Percentiles rank a stretch among this genome's conserved stretches.
Evolutionary conservation across 2,329 filamentous ascomycete genomes (phyloP).

Genomic region (Colletotrichum ledebouriae): DNA sequence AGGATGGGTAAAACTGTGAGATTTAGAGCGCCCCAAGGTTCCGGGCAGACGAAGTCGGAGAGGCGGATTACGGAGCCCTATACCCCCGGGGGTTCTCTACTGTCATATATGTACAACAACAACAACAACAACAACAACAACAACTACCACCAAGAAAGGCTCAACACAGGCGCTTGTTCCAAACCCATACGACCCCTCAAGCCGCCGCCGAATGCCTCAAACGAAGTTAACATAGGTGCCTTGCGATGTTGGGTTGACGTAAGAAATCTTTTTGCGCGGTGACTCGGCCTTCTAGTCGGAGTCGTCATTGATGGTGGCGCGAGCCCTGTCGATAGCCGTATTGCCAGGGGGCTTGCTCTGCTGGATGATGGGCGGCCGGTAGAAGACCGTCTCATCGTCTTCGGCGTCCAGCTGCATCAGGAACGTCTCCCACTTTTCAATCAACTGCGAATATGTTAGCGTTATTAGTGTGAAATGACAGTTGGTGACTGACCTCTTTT

Average conservation of each 20-base stretch:
- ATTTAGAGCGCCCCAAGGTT: constrained; percentile 23
- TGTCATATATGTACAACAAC: constrained; percentile 46
- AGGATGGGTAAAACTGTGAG: constrained; percentile 6
- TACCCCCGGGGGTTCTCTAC: constrained; percentile 36
- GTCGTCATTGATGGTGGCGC: constrained; percentile 71
- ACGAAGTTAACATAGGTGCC: constrained; percentile 22
- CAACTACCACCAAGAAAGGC: constrained; percentile 27
- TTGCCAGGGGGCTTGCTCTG: constrained; percentile 65
- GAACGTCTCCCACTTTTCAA: constrained; percentile 98
- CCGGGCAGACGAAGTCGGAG: constrained; percentile 24
- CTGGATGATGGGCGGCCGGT: constrained; percentile 72
- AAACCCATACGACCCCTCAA: constrained; percentile 1
- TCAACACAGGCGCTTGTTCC: constrained; percentile 27
- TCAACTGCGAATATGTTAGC: constrained; percentile 57
- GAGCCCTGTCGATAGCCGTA: constrained; percentile 71
- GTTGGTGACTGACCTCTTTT: constrained; percentile 81
- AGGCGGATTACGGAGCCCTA: constrained; percentile 36
- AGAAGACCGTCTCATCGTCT: constrained; percentile 81
- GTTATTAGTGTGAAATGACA: neutral
- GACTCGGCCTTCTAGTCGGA: constrained; percentile 61
- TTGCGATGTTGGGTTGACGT: constrained; percentile 27
- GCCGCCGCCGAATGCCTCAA: constrained; percentile 19
- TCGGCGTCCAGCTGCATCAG: constrained; percentile 95
- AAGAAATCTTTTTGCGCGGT: constrained; percentile 28
- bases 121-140: constrained; percentile 36